These are phyloP conservation scores for Quercus dentata DNA, from an alignment of 306 rosid species.

Conservation along the genomic window DNA sequence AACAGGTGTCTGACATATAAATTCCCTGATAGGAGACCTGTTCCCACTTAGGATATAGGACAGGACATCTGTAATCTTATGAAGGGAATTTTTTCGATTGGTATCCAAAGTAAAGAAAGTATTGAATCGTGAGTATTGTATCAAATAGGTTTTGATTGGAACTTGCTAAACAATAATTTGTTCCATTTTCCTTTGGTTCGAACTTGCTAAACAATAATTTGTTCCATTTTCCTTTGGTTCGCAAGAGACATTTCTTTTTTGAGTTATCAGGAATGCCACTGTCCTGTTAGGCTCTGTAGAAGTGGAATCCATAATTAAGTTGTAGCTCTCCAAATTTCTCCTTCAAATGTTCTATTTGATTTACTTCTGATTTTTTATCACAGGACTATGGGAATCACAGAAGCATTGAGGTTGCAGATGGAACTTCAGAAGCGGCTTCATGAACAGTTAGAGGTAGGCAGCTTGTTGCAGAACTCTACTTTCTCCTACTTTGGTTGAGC, in stretches of 20 bases:
- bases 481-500: background rate
- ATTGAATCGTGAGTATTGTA: too few relatives aligned
- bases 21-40: background rate
- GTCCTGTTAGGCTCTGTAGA: background rate
- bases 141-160: background rate
- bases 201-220: background rate
- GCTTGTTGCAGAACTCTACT: constrained; percentile 3
- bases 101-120: too few relatives aligned
- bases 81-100: background rate
- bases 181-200: background rate
- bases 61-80: background rate
- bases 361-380: constrained; percentile 8
- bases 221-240: background rate
- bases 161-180: background rate
- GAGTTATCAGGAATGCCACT: background rate
- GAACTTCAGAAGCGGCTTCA: constrained; percentile 98
- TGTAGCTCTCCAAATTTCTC: background rate
- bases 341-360: background rate
- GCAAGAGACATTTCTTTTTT: background rate
- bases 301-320: background rate
- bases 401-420: constrained; percentile 88
- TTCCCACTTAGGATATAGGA: background rate
- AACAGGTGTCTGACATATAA: background rate
- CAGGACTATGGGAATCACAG: constrained; percentile 88
- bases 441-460: constrained; percentile 91